Base-by-base conservation (phyloP, 441 rosid genomes). In the Heliophila coronopifolia region DNA sequence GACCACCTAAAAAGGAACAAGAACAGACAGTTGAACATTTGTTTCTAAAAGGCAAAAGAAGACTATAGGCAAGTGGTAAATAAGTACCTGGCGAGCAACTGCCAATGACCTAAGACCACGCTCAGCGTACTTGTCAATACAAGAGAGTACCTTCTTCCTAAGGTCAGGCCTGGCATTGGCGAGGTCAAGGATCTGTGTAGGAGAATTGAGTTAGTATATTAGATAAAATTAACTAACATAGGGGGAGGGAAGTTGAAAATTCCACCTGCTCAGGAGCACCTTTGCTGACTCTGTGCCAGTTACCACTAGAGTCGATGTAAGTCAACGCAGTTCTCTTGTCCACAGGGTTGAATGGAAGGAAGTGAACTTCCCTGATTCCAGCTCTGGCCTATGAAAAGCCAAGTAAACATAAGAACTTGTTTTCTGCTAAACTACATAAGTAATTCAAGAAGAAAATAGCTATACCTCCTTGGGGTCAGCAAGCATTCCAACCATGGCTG, bases 181-280 rank as follows among this genome's bases (percentile, higher is more conserved):
- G 23, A 86, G 82, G 44, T 49, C 31, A 13, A 86, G 2, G 19
- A 86, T 83, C 95, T 86, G n/a, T n/a, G n/a, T n/a, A n/a, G n/a
- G n/a, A n/a, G n/a, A n/a, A n/a, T n/a, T n/a, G n/a, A n/a, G n/a
- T n/a, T n/a, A n/a, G n/a, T n/a, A n/a, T n/a, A n/a, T n/a, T n/a
- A n/a, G n/a, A n/a, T n/a, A n/a, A n/a, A n/a, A n/a, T n/a, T n/a
- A n/a, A n/a, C n/a, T n/a, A n/a, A n/a, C n/a, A n/a, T n/a, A n/a
- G n/a, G n/a, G n/a, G n/a, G n/a, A 5, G 4, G 6, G 23, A 2
- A 27, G n/a, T 9, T 24, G 28, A 60, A 43, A 33, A 5, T 26
- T 31, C 28, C 57, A 84, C 94, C 83, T 84, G 92, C 74, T 85
- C 94, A n/a, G 95, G 92, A 8, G 94, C 94, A 50, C 96, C 96